These are phyloP conservation scores for Lyophyllum decastes DNA, from an alignment of 768 basidiomycete species.

Conservation along the genomic window DNA sequence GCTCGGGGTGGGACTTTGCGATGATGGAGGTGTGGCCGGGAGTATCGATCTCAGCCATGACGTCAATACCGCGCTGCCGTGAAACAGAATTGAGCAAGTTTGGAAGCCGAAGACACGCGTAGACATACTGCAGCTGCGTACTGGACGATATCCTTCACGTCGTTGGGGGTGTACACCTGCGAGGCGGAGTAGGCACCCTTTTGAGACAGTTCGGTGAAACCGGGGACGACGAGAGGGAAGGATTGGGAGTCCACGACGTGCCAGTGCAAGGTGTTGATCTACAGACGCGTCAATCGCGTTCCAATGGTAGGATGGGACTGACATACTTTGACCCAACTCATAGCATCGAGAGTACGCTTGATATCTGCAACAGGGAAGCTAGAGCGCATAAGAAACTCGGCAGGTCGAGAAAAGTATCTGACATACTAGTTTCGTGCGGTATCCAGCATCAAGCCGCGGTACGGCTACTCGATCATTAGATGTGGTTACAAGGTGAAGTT, in stretches of 20 bases:
- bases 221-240: conserved; percentile 70
- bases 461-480: conserved; percentile 43
- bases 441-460: conserved; percentile 79
- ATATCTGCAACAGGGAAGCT: conserved; percentile 67
- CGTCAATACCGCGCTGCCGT: conserved; percentile 69
- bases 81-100: not conserved
- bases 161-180: conserved; percentile 52
- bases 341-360: conserved; percentile 71
- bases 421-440: conserved; percentile 72
- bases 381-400: conserved; percentile 5
- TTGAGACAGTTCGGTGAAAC: conserved; percentile 57
- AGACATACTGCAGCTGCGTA: conserved; percentile 71
- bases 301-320: conserved; percentile 25
- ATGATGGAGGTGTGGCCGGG: conserved; percentile 83
- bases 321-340: conserved; percentile 71
- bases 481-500: not conserved
- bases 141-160: conserved; percentile 59
- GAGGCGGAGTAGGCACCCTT: conserved; percentile 68
- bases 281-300: not conserved
- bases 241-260: conserved; percentile 82
- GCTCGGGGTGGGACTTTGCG: conserved; percentile 67
- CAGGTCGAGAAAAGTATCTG: not conserved
- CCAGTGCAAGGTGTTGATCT: conserved; percentile 84
- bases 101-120: not conserved
- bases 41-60: conserved; percentile 76